Percentiles rank a stretch among this genome's conserved stretches.
These are phyloP conservation scores for Forsythia suspensa DNA, from an alignment of 257 asterid genomes.

Conservation along the genomic window DNA sequence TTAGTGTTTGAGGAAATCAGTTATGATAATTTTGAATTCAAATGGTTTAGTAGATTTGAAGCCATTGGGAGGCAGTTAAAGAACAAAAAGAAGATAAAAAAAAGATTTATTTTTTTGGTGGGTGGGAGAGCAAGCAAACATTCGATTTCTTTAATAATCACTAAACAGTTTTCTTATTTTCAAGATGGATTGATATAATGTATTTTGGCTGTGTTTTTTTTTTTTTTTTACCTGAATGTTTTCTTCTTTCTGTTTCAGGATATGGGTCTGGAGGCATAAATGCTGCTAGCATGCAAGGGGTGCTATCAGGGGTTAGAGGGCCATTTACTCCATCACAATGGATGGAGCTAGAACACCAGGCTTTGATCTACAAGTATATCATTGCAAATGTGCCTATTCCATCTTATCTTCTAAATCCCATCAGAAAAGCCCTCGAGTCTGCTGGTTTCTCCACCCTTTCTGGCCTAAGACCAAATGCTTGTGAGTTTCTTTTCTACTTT, in stretches of 20 bases:
- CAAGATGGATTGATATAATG: background rate
- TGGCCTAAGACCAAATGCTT: conserved; percentile 54
- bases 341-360: conserved; percentile 83
- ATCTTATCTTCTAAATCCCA: conserved; percentile 67
- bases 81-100: background rate
- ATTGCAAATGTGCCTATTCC: conserved; percentile 71
- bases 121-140: background rate
- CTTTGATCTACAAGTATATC: conserved; percentile 80
- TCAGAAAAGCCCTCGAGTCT: conserved; percentile 66
- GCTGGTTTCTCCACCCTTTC: conserved; percentile 47
- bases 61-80: background rate
- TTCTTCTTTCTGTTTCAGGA: conserved; percentile 35
- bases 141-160: background rate
- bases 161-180: background rate
- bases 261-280: conserved; percentile 42
- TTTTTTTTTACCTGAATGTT: background rate
- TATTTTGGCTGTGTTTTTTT: background rate
- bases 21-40: background rate
- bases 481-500: conserved; percentile 35
- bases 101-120: background rate
- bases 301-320: conserved; percentile 43
- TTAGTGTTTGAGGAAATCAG: no score
- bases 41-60: background rate
- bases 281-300: conserved; percentile 51
- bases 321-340: conserved; percentile 76